These are phyloP conservation scores for Globisporangium uncinulatum DNA, from an alignment of 352 stramenopile genomes.

Conservation along the genomic window DNA sequence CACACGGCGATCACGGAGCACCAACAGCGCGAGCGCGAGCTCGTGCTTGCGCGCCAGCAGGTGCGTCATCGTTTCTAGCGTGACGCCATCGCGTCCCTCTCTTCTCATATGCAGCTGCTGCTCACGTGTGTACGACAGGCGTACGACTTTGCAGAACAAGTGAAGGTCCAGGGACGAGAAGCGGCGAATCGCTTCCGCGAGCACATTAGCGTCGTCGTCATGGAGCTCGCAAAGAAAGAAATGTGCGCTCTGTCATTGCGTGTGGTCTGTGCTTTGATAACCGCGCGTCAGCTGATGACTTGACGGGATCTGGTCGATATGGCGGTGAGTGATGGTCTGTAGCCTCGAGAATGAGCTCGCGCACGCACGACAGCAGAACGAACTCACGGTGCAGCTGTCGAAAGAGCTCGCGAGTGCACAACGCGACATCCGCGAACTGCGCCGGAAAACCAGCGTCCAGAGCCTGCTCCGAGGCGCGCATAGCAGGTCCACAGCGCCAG, in stretches of 20 bases:
- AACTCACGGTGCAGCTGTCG: constrained; percentile 41
- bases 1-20: constrained; percentile 36
- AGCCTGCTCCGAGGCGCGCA: constrained; percentile 24
- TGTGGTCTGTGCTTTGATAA: too few relatives aligned
- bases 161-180: constrained; percentile 43
- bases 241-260: constrained; percentile 19
- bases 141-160: constrained; percentile 40
- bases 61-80: constrained; percentile 12
- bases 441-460: constrained; percentile 65
- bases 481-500: too few relatives aligned
- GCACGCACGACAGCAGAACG: constrained; percentile 51
- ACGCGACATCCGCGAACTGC: constrained; percentile 68
- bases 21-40: constrained; percentile 50
- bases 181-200: constrained; percentile 38
- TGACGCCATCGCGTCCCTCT: neutral
- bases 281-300: neutral
- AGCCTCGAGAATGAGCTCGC: constrained; percentile 61
- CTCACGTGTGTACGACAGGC: constrained; percentile 22
- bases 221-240: constrained; percentile 65
- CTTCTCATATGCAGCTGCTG: neutral
- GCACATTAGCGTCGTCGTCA: constrained; percentile 44
- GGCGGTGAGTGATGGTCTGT: neutral
- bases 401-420: constrained; percentile 67
- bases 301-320: too few relatives aligned
- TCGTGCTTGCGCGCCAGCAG: constrained; percentile 59